Base-by-base conservation (phyloP, 495 filamentous ascomycete genomes). In the Letharia lupina region DNA sequence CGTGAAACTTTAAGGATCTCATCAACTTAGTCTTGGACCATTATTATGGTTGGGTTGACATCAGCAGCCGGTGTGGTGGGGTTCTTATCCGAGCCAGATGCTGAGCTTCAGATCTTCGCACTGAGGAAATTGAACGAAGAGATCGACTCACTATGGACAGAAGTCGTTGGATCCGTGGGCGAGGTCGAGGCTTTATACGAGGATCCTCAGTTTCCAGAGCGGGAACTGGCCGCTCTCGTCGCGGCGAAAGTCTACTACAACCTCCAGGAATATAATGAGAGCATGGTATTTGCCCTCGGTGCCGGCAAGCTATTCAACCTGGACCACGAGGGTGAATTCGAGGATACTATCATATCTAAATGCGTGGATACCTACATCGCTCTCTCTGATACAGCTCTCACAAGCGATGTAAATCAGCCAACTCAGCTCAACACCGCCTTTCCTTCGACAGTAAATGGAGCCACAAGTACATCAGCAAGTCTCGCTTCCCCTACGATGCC, bases 181-280 rank as follows among this genome's bases (percentile, higher is more conserved):
- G 88, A 96, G 77, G 96, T 99, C 75, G 95, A 99, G 82, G 92
- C 91, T 59, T 86, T 99, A 45, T 98, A 96, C 77, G 95, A 99
- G 82, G 93, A 98, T 79, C 90, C 96, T 67, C 81, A 82, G 61
- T 99, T 99, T 72, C 89, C 94, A 20, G 89, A 99, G 74, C 90
- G 94, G 70, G 90, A 93, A 73, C 87, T 98, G 54, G 95, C 95
- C 63, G 93, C 95, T 64, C 82, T 99, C 40, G 92, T 99, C 60
- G 89, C 93, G 61, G 89, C 95, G 66, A 98, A 98, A 81, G 91
- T 98, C 69, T 99, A 98, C 78, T 99, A 97, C 75, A 93, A 99
- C 74, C 86, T 99, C 58, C 90, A 95, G 78, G 95, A 96, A 77
- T 98, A 98, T 79, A 92, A 97, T 73, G 94, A 98, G 82, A 96